Evolutionary conservation across 495 filamentous ascomycete species (phyloP).

Genomic region (Penicillium soppii): DNA sequence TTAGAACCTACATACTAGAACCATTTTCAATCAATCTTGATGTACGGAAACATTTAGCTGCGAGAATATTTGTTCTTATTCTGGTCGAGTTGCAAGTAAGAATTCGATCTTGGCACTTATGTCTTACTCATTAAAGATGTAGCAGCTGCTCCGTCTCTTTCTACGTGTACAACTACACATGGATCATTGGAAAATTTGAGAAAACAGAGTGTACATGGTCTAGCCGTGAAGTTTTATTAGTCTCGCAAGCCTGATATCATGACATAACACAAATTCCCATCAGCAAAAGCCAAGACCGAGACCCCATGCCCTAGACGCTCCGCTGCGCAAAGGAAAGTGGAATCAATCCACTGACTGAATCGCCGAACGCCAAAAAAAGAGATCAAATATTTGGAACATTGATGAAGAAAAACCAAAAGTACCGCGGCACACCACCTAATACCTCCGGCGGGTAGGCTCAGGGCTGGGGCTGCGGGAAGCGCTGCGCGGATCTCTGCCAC

Average conservation of each 20-base stretch:
- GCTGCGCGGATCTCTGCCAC: slow-evolving; percentile 84
- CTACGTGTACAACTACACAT: not conserved
- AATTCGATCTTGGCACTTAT: too few species aligned
- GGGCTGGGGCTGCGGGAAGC: slow-evolving; percentile 71
- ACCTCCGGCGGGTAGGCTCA: slow-evolving; percentile 70
- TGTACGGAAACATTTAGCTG: too few species aligned
- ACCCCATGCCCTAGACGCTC: slow-evolving; percentile 13
- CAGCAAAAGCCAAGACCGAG: slow-evolving; percentile 19
- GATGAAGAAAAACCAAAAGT: slow-evolving; percentile 11
- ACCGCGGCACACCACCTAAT: slow-evolving; percentile 36
- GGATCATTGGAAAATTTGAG: not conserved
- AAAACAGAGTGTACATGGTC: not conserved
- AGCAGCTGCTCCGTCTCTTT: too few species aligned
- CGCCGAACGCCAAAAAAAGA: slow-evolving; percentile 32
- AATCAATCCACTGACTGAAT: slow-evolving; percentile 20
- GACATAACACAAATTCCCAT: slow-evolving; percentile 19
- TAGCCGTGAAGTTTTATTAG: slow-evolving; percentile 7
- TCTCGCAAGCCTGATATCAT: slow-evolving; percentile 24
- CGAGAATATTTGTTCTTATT: too few species aligned
- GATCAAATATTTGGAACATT: slow-evolving; percentile 10
- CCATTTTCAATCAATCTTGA: too few species aligned
- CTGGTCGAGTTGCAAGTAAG: too few species aligned
- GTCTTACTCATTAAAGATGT: too few species aligned
- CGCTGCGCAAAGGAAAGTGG: slow-evolving; percentile 20
- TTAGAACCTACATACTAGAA: too few species aligned